These are phyloP conservation scores for Phoma sp. DNA, from an alignment of 2,329 filamentous ascomycete species.

Conservation along the genomic window DNA sequence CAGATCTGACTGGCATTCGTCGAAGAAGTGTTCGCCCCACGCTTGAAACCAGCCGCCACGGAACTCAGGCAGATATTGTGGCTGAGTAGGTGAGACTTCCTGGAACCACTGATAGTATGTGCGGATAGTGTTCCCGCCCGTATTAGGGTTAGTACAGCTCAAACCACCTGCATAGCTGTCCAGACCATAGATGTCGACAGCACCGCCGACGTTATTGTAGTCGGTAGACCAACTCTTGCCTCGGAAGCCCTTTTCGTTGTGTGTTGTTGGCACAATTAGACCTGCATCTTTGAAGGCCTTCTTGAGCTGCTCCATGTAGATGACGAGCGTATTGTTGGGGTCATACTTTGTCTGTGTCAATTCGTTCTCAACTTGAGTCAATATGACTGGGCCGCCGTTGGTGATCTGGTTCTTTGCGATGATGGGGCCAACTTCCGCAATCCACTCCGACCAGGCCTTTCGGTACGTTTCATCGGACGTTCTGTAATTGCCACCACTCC, in stretches of 20 bases:
- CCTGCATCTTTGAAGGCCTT: constrained; percentile 56
- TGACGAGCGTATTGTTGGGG: constrained; percentile 55
- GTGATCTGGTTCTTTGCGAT: constrained; percentile 60
- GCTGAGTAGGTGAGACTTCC: constrained; percentile 63
- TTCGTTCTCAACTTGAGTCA: constrained; percentile 64
- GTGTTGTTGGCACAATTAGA: constrained; percentile 58
- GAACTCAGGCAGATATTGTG: constrained; percentile 62
- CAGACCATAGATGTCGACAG: constrained; percentile 60
- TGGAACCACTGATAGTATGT: constrained; percentile 66
- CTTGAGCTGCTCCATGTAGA: constrained; percentile 62
- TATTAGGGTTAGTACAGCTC: constrained; percentile 59
- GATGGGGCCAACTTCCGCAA: constrained; percentile 55
- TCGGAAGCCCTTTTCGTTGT: constrained; percentile 62
- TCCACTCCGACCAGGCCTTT: constrained; percentile 58
- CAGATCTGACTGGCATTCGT: constrained; percentile 57
- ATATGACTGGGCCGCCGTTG: constrained; percentile 59
- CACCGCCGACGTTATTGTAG: constrained; percentile 63
- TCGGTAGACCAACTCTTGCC: constrained; percentile 62
- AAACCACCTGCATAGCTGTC: constrained; percentile 58
- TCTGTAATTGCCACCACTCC: constrained; percentile 54
- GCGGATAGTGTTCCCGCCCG: constrained; percentile 59
- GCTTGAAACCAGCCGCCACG: constrained; percentile 63
- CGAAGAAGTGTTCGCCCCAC: constrained; percentile 62
- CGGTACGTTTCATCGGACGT: constrained; percentile 56
- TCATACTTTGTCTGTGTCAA: constrained; percentile 55